Base-by-base conservation (phyloP, 352 stramenopile species). In the Phytopythium litorale region DNA sequence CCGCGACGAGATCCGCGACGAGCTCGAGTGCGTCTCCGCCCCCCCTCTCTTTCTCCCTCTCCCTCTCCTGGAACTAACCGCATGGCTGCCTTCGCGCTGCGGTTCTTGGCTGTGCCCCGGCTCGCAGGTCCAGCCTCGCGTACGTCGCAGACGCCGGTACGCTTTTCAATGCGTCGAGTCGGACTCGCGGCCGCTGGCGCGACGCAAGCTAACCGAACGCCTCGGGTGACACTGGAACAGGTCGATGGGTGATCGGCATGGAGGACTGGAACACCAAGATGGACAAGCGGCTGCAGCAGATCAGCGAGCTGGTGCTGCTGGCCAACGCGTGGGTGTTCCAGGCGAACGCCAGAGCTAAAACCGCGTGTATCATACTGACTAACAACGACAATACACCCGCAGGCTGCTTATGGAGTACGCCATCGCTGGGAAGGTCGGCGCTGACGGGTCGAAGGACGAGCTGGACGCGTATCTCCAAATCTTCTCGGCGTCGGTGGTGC, bases 251-350 rank as follows among this genome's bases (percentile, higher is more conserved):
- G 21, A 81, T 94, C 6, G 84, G 84, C 37, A 79, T 94, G 59
- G 84, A 89, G 19, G 84, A 94, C 62, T 94, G 84, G 84, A 94
- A 91, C 67, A 86, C 79, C 56, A 94, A 94, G 60, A 94, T 94
- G 84, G 84, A 94, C 54, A 94, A 90, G 63, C 78, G 84, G 1
- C 58, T 91, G 63, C 72, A 61, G 21, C 84, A 94, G 70, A 91
- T 94, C 59, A 92, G 72, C 52, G 84, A 94, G 63, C 76, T 94
- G n/a, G 84, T 94, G 52, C 55, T 92, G 38, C 64, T 94, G 37
- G 74, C 82, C 35, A 94, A 94, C 63, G 79, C 81, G 62, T 77
- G 64, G 8, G 35, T 30, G n/a, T 16, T 57, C 25, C n/a, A 7
- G 37, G 4, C 51, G 19, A 25, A 21, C 50, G 35, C 28, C 18